phyloP scores from a whole-genome alignment of 2,329 filamentous ascomycete genomes.

The Fusarium siculi region DNA sequence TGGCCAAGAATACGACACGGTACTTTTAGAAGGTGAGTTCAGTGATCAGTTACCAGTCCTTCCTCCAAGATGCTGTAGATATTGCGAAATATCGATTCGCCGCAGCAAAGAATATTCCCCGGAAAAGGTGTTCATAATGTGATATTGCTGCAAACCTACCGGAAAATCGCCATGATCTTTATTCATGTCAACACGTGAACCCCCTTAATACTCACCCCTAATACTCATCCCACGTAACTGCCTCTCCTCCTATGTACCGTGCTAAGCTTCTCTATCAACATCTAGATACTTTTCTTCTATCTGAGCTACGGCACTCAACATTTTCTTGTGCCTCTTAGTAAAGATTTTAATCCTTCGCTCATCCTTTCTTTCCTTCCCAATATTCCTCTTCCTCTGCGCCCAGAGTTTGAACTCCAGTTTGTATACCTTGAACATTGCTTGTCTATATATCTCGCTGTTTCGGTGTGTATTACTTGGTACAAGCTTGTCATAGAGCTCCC shows the following conservation, averaged over 20 bases:
- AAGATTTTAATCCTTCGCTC: not conserved
- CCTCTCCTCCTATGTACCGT: not conserved
- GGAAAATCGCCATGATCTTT: not conserved
- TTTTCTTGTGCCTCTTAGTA: not conserved
- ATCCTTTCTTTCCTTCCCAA: not conserved
- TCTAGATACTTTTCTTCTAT: not conserved
- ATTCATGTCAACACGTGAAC: not conserved
- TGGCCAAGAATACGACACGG: not conserved
- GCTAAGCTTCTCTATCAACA: not conserved
- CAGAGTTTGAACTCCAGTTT: slow-evolving; percentile 77
- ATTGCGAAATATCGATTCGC: not conserved
- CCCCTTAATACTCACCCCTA: not conserved
- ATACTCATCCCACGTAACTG: not conserved
- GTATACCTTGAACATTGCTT: slow-evolving; percentile 37
- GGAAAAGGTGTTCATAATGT: not conserved
- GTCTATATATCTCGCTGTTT: too few relatives aligned
- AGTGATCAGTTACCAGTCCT: not conserved
- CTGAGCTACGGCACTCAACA: not conserved
- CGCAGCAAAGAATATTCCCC: not conserved
- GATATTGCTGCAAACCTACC: not conserved
- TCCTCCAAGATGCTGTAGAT: not conserved
- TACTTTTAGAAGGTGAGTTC: not conserved
- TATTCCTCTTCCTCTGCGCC: slow-evolving; percentile 45
- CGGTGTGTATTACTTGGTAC: not conserved
- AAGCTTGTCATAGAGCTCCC: not conserved